Base-by-base conservation (phyloP, 177 flowering plant species). In the Vitis hybrid region DNA sequence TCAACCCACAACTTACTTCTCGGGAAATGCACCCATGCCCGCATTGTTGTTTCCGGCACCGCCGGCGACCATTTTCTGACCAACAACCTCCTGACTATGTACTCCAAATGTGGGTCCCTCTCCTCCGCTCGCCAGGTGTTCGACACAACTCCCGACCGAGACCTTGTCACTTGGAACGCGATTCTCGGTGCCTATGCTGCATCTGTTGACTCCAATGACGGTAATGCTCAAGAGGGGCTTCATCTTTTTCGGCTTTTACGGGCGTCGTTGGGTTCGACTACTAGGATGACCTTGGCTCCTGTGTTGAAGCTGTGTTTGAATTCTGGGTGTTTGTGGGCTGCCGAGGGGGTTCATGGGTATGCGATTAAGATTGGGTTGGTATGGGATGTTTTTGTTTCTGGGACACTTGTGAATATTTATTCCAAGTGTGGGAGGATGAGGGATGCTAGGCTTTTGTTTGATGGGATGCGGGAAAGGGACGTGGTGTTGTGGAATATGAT, bases 401-500 rank as follows among this genome's bases (percentile, higher is more conserved):
- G 83, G 7, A 80, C 86, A 61, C 81, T 88, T 12, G 84, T 85
- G 12, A 81, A 80, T 66, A 75, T 83, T 3, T 85, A 87, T 57
- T 66, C 73, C 0, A 86, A 83, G 60, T 78, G 63, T 54, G 82
- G 87, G 21, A 54, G 21, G 32, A 56, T 80, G 12, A 60, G n/a
- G 30, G 75, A 76, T 21, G 90, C 89, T 1, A 72, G 82, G 9
- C 19, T 50, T 6, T 64, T 84, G 75, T 88, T 87, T 68, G 89
- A 88, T 56, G 71, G 60, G 51, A 80, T 85, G 79, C 66, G 63
- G 45, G 82, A 77, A 2, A 85, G 77, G 67, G 88, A 86, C 77
- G 70, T 69, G 19, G 90, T 87, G 60, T 63, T 83, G 75, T 88
- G 90, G 90, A 88, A 86, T 71, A 75, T 83, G 11, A 83, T 88